Evolutionary conservation across 2,329 filamentous ascomycete species (phyloP).

Genomic region (Emericellopsis cladophorae): DNA sequence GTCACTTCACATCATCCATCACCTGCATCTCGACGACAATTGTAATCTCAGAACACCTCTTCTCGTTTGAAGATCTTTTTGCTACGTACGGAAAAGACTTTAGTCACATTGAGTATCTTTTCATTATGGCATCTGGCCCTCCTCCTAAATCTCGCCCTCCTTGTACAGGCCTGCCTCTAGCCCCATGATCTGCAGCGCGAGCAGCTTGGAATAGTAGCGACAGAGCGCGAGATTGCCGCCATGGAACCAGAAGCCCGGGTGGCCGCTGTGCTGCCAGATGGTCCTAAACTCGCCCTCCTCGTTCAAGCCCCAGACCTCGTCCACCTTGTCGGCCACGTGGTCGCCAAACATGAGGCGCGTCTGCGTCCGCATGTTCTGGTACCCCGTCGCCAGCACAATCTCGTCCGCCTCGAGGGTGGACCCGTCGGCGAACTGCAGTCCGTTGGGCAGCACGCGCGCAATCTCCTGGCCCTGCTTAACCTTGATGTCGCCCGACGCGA

Average conservation of each 20-base stretch:
- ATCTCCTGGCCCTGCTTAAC: constrained; percentile 48
- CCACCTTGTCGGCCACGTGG: constrained; percentile 41
- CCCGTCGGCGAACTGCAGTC: constrained; percentile 39
- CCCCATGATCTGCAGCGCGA: constrained; percentile 40
- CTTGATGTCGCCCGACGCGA: constrained; percentile 51
- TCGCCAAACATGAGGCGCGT: constrained; percentile 50
- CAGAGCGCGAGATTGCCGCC: constrained; percentile 52
- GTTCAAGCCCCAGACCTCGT: constrained; percentile 51
- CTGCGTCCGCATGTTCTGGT: constrained; percentile 55
- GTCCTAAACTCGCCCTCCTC: constrained; percentile 40
- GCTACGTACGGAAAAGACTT: too few relatives aligned
- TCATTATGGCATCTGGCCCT: too few relatives aligned
- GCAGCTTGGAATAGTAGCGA: constrained; percentile 42
- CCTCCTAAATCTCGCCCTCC: constrained; percentile 15
- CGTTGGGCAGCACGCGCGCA: constrained; percentile 29
- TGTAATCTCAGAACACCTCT: too few relatives aligned
- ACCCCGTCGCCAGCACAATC: constrained; percentile 51
- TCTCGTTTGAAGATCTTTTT: too few relatives aligned
- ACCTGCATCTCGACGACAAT: too few relatives aligned
- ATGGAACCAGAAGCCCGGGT: constrained; percentile 54
- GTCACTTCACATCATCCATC: too few relatives aligned
- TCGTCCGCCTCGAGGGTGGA: constrained; percentile 45
- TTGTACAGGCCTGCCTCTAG: constrained; percentile 22
- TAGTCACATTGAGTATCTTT: too few relatives aligned
- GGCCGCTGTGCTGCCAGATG: constrained; percentile 47